Base-by-base conservation (phyloP, 2,329 filamentous ascomycete species). In the Podosphaera leucotricha region DNA sequence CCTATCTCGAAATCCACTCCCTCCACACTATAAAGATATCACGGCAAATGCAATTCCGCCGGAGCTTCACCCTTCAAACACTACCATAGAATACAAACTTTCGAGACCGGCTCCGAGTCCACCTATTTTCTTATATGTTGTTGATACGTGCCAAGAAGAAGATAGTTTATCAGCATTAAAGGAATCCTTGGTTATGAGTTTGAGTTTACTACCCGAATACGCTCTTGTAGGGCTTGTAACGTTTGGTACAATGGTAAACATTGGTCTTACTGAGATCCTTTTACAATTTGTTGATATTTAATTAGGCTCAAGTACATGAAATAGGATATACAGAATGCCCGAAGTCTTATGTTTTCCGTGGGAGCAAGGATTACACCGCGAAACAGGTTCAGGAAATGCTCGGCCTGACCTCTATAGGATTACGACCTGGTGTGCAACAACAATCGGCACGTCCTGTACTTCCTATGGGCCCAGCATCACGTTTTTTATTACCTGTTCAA, bases 331-430 rank as follows among this genome's bases (percentile, higher is more conserved):
- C 82, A 45, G 90, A 95, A 63, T 98, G 90, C 62, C 84, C 90
- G 51, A 98, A 95, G 64, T 94, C 87, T 5, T 98, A 94, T 57
- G 90, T 98, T 37, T 98, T 98, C 70, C 76, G 87, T 46, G 90
- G 90, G 35, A 94, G 77, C 68, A 98, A 95, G 67, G 90, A 98
- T 57, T 98, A 98, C 61, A 72, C 77, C n/a, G 82, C 86, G 44
- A 95, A 95, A 65, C 86, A 95, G 60, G 85, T 98, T n/a, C 87
- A 95, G 62, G 90, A 98, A 58, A 98, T 98, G 90, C 77, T 98
- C 43, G 90, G 86, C 22, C 69, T 94, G 44, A 68, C 77, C 41
- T 72, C 79, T 18, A 68, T 80, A 20, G 75, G 75, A 30, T 61
- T 84, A 50, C 76, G 90, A 51, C 84, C 85, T 20, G 75, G 75